Base-by-base conservation (phyloP, 1,139 yeast species). In the Arxiozyma telluris region DNA sequence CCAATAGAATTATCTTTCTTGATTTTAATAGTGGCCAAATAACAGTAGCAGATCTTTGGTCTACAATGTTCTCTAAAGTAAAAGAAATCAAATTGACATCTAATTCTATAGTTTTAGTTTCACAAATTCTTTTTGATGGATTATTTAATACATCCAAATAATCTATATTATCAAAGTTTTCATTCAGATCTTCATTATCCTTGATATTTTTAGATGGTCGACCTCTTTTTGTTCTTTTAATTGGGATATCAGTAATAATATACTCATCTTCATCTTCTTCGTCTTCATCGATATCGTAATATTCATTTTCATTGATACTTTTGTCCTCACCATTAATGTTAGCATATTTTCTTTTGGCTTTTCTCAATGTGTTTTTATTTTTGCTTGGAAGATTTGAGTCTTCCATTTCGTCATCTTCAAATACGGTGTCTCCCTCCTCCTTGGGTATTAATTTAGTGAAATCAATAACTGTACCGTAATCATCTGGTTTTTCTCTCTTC, bases 41-140 rank as follows among this genome's bases (percentile, higher is more conserved):
- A 70, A 88, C 82, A 54, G 84, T 78, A 57, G 90, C 72, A 0
- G 98, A 91, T 58, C 97, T 77, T 57, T 85, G 75, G 65, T 93
- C 98, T 1, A 90, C 94, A 23, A 87, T 71, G 17, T 97, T 96
- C 18, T 91, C 81, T 57, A 91, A 76, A 67, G 93, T 98, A 54
- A 93, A 81, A 67, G 76, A 90, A 8, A 89, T 80, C 22, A 91
- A 72, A 0, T 84, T 84, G 69, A 97, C 90, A 57, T 84, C 73
- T 4, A 88, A 72, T 17, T 71, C 73, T 22, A 85, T 68, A 27
- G 76, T 74, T 5, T 72, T 66, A 1, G 69, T 64, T 2, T 57
- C 57, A 0, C 70, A 63, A 0, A 73, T 70, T 54, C 83, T 70
- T 50, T 76, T 75, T 46, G 77, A 73, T 0, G 96, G 96, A 44